Percentiles rank a stretch among this genome's conserved stretches.
phyloP scores from a whole-genome alignment of 176 grass and related monocot species.

The Tillandsia leiboldiana region DNA sequence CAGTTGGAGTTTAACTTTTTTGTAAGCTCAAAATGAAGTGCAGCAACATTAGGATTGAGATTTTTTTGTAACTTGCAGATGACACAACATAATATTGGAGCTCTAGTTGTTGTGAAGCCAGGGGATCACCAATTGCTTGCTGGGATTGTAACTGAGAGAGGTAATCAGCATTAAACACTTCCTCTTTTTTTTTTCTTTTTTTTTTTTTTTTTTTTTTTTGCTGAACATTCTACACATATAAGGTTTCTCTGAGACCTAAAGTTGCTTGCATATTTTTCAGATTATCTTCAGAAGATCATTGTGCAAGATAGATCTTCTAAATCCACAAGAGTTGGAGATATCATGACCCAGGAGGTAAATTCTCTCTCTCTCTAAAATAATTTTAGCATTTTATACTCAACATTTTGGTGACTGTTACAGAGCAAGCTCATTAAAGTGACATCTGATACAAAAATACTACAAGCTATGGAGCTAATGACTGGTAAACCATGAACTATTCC shows the following conservation, averaged over 20 bases:
- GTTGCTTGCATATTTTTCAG: slow-evolving; percentile 22
- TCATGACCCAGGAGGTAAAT: slow-evolving; percentile 91
- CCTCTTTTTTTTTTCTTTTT: neutral
- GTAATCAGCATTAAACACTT: slow-evolving; percentile 24
- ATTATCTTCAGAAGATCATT: slow-evolving; percentile 74
- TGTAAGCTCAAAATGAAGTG: neutral
- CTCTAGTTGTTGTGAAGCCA: slow-evolving; percentile 77
- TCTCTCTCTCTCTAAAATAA: neutral
- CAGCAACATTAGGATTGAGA: neutral
- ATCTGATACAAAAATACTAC: slow-evolving; percentile 55
- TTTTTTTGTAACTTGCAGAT: slow-evolving; percentile 47
- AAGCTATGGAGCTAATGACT: slow-evolving; percentile 91
- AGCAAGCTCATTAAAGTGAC: slow-evolving; percentile 52
- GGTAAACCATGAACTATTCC: slow-evolving; percentile 24
- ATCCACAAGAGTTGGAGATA: slow-evolving; percentile 57
- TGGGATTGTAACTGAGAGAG: slow-evolving; percentile 88
- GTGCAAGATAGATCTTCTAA: slow-evolving; percentile 47
- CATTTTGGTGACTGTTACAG: slow-evolving; percentile 24
- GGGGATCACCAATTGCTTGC: slow-evolving; percentile 60
- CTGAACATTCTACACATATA: no score
- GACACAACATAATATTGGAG: slow-evolving; percentile 62
- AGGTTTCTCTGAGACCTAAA: no score
- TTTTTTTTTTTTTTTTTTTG: neutral
- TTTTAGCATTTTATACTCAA: neutral
- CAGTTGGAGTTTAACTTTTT: no score